Conservation (phyloP, 2,329 filamentous ascomycete species). For the Fusarium sp. region DNA sequence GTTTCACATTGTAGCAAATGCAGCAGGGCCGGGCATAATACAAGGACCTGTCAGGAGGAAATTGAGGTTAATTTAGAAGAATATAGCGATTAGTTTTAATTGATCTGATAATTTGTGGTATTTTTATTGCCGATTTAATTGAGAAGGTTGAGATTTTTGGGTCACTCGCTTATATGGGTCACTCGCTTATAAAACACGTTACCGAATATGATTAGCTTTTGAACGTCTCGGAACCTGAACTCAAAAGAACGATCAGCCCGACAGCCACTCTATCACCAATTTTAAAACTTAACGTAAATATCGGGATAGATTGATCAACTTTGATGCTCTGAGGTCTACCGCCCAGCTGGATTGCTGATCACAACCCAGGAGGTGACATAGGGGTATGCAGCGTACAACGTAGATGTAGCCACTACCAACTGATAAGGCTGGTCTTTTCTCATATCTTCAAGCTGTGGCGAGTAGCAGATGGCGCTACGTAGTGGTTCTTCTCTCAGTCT, state of each 20-base stretch:
- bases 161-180: too few species aligned
- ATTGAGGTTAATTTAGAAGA: too few species aligned
- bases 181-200: too few species aligned
- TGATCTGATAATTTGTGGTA: too few species aligned
- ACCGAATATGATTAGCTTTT: neutral
- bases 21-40: too few species aligned
- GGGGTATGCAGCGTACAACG: neutral
- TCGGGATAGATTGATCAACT: too few species aligned
- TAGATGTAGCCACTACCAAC: rapidly evolving
- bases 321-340: neutral
- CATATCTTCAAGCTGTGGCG: neutral
- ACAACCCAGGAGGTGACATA: neutral
- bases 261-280: rapidly evolving
- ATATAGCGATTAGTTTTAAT: too few species aligned
- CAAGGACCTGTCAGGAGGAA: too few species aligned
- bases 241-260: neutral
- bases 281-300: neutral
- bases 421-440: rapidly evolving
- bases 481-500: neutral
- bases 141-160: too few species aligned
- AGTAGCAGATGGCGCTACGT: too few species aligned
- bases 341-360: neutral
- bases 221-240: neutral
- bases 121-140: too few species aligned
- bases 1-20: too few species aligned